Percentiles rank a stretch among this genome's conserved stretches.
Conservation (phyloP, 2,329 filamentous ascomycete genomes). For the Amauroascus verrucosus region DNA sequence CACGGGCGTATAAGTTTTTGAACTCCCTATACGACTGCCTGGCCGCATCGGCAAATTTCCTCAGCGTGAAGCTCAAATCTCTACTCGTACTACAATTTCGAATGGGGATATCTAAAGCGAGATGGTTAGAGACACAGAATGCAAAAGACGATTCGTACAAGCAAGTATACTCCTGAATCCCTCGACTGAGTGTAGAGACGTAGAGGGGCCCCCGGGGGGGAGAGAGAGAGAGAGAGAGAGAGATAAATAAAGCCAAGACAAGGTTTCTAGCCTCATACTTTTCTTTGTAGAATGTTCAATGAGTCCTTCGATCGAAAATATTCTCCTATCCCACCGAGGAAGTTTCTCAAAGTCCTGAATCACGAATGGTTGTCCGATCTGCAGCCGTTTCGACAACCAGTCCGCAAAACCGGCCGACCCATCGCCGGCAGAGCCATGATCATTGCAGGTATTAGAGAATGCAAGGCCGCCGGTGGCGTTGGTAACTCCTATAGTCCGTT, state of each 20-base stretch:
- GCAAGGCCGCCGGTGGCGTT: neutral
- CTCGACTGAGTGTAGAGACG: no score
- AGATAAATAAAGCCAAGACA: neutral
- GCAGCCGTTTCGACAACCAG: constrained; percentile 25
- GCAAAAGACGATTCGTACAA: neutral
- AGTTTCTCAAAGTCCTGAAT: constrained; percentile 27
- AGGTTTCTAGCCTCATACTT: constrained; percentile 18
- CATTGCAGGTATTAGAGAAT: neutral
- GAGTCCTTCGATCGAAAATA: constrained; percentile 26
- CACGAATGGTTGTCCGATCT: constrained; percentile 27
- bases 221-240: no score
- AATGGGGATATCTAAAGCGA: constrained; percentile 23
- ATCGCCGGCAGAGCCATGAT: neutral
- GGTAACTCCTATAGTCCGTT: constrained; percentile 7
- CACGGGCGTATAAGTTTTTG: constrained; percentile 28
- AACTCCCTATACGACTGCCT: constrained; percentile 21
- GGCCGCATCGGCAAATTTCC: constrained; percentile 25
- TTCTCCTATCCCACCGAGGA: constrained; percentile 21
- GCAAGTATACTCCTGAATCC: no score
- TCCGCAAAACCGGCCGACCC: constrained; percentile 13
- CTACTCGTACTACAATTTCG: constrained; percentile 28
- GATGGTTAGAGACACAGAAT: neutral
- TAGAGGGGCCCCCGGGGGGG: no score
- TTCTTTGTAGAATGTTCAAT: constrained; percentile 27
- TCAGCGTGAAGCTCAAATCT: constrained; percentile 27